Evolutionary conservation across 805 yeast species (phyloP), one percentile per base, ranked within the genome.

Genomic region (Yarrowia yakushimensis): DNA sequence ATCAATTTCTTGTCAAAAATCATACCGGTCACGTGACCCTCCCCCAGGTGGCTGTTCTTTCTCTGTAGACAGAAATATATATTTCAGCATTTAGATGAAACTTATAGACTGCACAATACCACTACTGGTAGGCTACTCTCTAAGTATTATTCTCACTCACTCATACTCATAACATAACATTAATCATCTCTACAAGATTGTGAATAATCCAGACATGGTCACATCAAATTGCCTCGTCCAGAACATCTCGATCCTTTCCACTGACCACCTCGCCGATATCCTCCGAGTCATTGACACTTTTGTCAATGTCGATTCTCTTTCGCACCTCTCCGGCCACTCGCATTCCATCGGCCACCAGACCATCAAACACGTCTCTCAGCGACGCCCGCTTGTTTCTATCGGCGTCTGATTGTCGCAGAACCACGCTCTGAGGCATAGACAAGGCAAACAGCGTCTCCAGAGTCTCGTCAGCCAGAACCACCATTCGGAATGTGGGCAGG

Each of bases 401-500:
- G 25, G 41, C 41, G 6, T 42, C 52, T 7, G 43, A 31, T 22
- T 59, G 62, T 18, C 62, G 41, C 18, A 43, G 33, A 81, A 69
- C 83, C 59, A 89, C 80, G 0, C 93, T 82, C n/a, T 78, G 73
- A 63, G 87, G 80, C 33, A 90, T 76, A 0, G 91, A 86, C 25
- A 79, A 77, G 13, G 89, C 79, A 75, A 94, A 94, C 65, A 93
- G 84, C 41, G 87, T 77, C 72, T 94, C 98, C 67, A 90, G 87
- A 0, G 97, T 88, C 69, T 91, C 98, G 72, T 92, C 97, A 0
- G 98, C 97, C 6, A 93, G 77, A 6, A 94, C 77, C 1, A 94
- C 96, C 99, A 93, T 93, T 65, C 98, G 78, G 76, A 93, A 93
- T 0, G 97, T 91, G 0, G 98, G 90, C 17, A 90, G 76, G 60